These are phyloP conservation scores for Wallacemonas sp. DNA, from an alignment of 208 protist genomes.

Conservation along the genomic window DNA sequence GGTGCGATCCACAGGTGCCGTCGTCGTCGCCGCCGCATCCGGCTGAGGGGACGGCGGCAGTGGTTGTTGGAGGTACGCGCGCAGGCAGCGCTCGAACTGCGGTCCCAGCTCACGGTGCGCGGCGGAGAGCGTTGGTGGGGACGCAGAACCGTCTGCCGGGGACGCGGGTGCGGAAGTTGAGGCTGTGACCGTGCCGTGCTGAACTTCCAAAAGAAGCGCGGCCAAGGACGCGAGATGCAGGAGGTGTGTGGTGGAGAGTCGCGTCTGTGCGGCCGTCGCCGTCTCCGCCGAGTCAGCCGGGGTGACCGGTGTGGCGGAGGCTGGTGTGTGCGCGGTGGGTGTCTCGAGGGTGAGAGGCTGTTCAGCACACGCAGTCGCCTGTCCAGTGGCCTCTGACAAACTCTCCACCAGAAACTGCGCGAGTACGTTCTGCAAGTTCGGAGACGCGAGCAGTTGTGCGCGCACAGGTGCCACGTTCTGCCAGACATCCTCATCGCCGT, in stretches of 20 bases:
- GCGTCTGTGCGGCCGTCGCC: neutral
- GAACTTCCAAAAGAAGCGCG: conserved; percentile 7
- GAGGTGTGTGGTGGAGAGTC: neutral
- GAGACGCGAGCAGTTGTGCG: neutral
- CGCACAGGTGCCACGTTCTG: neutral
- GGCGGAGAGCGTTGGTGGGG: neutral
- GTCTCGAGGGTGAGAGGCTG: neutral
- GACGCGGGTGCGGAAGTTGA: too few relatives aligned
- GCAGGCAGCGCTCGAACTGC: neutral
- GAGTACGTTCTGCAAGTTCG: neutral
- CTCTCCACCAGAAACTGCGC: conserved; percentile 3
- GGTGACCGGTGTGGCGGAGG: neutral
- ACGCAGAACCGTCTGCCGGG: too few relatives aligned
- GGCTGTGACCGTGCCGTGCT: neutral
- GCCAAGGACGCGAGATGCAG: neutral
- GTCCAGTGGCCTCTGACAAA: neutral
- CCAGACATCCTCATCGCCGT: conserved; percentile 7
- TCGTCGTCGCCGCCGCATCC: too few relatives aligned
- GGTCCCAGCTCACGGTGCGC: neutral
- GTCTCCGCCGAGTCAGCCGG: neutral
- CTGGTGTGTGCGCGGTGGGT: neutral
- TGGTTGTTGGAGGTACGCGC: conserved; percentile 2
- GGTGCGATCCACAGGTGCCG: neutral
- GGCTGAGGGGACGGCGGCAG: neutral
- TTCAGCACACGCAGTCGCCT: neutral